Conservation (phyloP, 805 yeast genomes). For the Cyberlindnera subsufficiens region DNA sequence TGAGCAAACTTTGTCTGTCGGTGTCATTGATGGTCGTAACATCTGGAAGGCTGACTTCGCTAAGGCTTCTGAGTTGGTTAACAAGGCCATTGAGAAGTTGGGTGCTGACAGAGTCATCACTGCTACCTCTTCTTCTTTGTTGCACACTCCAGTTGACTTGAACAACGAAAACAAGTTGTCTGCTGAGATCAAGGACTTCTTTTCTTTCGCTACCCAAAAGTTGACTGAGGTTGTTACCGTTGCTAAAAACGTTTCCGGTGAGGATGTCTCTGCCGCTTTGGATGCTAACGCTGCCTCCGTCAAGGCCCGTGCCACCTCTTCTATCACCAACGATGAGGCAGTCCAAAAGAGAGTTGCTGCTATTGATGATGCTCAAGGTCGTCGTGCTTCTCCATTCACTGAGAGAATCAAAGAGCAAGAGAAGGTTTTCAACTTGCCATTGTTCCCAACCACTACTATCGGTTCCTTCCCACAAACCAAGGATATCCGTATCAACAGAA, state of each 20-base stretch:
- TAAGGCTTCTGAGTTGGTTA: conserved; percentile 76
- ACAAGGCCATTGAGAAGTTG: conserved; percentile 76
- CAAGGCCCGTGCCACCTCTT: conserved; percentile 78
- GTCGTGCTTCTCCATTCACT: conserved; percentile 84
- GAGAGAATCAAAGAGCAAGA: conserved; percentile 85
- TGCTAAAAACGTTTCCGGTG: conserved; percentile 82
- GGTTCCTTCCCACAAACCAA: conserved; percentile 99
- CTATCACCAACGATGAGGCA: conserved; percentile 84
- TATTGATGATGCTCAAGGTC: conserved; percentile 67
- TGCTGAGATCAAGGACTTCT: conserved; percentile 92
- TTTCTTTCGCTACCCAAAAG: conserved; percentile 98
- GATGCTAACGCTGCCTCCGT: conserved; percentile 85
- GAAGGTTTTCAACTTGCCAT: conserved; percentile 84
- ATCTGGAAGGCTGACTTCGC: conserved; percentile 97
- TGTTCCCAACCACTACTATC: conserved; percentile 99
- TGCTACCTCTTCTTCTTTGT: conserved; percentile 92
- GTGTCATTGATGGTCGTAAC: conserved; percentile 98
- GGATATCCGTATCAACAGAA: conserved; percentile 98
- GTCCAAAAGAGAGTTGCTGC: conserved; percentile 84
- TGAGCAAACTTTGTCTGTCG: conserved; percentile 83
- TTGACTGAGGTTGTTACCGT: conserved; percentile 84
- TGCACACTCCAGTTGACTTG: conserved; percentile 98
- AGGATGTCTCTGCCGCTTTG: conserved; percentile 68
- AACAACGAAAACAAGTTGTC: conserved; percentile 87
- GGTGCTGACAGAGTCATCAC: conserved; percentile 85